Evolutionary conservation across 1,139 yeast genomes (phyloP), one percentile per base, ranked within the genome.

Genomic region (Trichomonascaceae sp.): DNA sequence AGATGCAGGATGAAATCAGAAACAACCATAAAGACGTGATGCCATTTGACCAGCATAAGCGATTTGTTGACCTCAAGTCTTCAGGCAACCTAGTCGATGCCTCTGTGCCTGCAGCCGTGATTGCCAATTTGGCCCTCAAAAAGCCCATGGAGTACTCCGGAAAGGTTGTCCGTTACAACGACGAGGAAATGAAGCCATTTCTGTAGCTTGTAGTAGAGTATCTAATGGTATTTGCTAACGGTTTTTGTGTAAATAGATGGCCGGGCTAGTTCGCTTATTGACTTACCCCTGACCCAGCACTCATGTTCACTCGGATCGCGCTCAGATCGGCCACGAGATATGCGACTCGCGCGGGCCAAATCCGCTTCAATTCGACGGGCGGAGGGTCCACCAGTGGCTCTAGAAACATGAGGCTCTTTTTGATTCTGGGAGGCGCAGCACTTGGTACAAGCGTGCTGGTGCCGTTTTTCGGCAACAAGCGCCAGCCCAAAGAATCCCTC

Each of bases 1-100:
- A 62, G 15, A 87, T 87, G 96, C 97, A 87, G 58, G 51, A 48
- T 9, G 76, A 71, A 38, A 84, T 87, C 37, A 70, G 96, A 48
- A 76, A 71, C 16, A 59, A 51, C 27, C 56, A 53, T 46, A 40
- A 37, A 51, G 43, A 50, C 8, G 58, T 60, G 26, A 82, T 84
- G 94, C 60, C 65, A 1, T 59, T 64, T 1, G 72, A 67, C 14
- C 65, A 71, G 8, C 65, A 71, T 43, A 57, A 70, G 37, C 62
- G 74, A 43, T 85, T 85, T 54, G 58, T 64, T 4, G 74, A 72
- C 30, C 59, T 84, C 38, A 72, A 80, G 49, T 45, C 59, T 17
- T 60, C 68, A 29, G 67, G 69, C 16, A 59, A 71, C 42, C 64
- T 85, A 37, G 59, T 80, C 23, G 64, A 65, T 3, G 84, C 93